Base-by-base conservation (phyloP, 208 protist species). In the Wallacemonas sp. region DNA sequence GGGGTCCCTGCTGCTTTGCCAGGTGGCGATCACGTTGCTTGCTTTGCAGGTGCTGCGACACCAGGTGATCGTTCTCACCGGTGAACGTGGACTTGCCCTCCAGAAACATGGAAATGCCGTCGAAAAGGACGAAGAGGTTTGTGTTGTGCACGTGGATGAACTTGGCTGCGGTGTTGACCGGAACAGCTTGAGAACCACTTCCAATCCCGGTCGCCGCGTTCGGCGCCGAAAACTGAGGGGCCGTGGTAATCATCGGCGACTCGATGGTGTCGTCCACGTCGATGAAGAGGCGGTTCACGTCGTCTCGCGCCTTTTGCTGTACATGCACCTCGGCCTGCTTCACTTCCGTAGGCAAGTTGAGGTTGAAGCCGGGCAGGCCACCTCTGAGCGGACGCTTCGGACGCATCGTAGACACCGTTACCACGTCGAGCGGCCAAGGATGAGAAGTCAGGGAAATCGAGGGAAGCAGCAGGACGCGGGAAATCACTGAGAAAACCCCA, bases 81-180 rank as follows among this genome's bases (percentile, higher is more conserved):
- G 73, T 90, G 57, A 85, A 92, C 5, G 78, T 85, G 17, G 78
- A 77, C 62, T 89, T 83, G 30, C 82, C 85, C 46, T 96, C 90
- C 21, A 86, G 66, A 63, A 93, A 93, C 85, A 92, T 92, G 10
- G 90, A 92, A 36, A 92, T 79, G 53, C 90, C 90, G 58, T 96
- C 87, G 36, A 96, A 73, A 13, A 96, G 61, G 0, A 96, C 85
- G 53, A 93, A 96, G 19, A 96, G 63, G 63, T 93, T 96, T 12
- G 90, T 96, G 76, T 92, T 91, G 72, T 89, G 81, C 1, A 96
- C 78, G 63, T 96, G 90, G 54, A 93, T 87, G 52, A 96, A 96
- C 65, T 91, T 85, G 8, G 79, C 74, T 4, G 21, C 55, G 64
- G 54, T 46, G 39, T 48, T 66, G n/a, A 52, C 30, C 62, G 54